Base-by-base conservation (phyloP, 805 yeast genomes). In the Yamadazyma kitorensis region DNA sequence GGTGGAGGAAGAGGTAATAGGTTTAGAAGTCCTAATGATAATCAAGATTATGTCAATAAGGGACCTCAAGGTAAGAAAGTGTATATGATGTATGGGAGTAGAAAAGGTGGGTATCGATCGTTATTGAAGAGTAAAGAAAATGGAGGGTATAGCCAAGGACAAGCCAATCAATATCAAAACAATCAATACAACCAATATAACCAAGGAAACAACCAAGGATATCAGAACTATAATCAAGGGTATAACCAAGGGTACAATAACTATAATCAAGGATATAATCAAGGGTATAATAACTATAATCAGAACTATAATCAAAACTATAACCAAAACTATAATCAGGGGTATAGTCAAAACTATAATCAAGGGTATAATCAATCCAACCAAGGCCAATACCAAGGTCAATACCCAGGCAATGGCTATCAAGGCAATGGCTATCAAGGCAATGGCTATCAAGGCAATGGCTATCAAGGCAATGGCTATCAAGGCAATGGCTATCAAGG, bases 1-100 rank as follows among this genome's bases (percentile, higher is more conserved):
- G 78, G 76, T 21, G 54, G 58, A 37, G 60, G 64, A 30, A 55
- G 59, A 22, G 58, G 68, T 9, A 57, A 63, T 27, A 46, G 66
- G 33, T 61, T 57, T 43, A 50, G 58, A 16, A 45, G 55, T 25
- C 52, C 58, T 4, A 47, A 48, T 26, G 65, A 55, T 34, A 58
- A 58, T 36, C 44, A 55, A 18, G 64, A 53, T 21, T 67, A 67
- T 42, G 53, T 67, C 13, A 68, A 68, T 40, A 45, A 40, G 5
- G 73, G 73, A 1, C 72, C 73, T 2, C 51, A 55, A 23, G 70
- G 70, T 2, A 57, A 47, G 23, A 57, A 61, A 33, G 34, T 46
- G 1, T 59, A 48, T 41, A 49, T 51, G 49, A 41, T 43, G 12
- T 68, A 59, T 42, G 38, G 54, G 2, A 54, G 59, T 55, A 56